Percentiles rank a stretch among this genome's conserved stretches.
Conservation (phyloP, 805 yeast genomes). For the Yarrowia sp. region DNA sequence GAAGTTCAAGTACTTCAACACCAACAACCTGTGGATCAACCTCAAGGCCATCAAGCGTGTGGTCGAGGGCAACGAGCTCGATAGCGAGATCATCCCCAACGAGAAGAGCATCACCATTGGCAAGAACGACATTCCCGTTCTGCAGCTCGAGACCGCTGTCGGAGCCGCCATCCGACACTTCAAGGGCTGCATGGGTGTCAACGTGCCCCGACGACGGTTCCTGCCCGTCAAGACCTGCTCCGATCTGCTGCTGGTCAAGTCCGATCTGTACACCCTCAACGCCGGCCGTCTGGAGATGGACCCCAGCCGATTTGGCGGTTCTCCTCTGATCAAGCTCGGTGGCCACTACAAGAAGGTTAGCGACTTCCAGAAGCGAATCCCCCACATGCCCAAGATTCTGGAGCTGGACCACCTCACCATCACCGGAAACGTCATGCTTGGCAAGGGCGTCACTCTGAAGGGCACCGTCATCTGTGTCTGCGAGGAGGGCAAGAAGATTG, state of each 20-base stretch:
- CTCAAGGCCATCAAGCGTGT: slow-evolving; percentile 92
- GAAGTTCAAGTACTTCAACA: slow-evolving; percentile 97
- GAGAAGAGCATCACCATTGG: slow-evolving; percentile 82
- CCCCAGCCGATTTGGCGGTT: slow-evolving; percentile 85
- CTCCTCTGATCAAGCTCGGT: slow-evolving; percentile 95
- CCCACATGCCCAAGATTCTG: slow-evolving; percentile 94
- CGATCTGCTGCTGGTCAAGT: slow-evolving; percentile 90
- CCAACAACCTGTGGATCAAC: slow-evolving; percentile 97
- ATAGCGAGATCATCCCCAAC: slow-evolving; percentile 96
- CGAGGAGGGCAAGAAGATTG: slow-evolving; percentile 95
- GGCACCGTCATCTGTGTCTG: slow-evolving; percentile 98
- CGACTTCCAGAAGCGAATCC: slow-evolving; percentile 85
- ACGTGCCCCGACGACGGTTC: slow-evolving; percentile 97
- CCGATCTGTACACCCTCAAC: slow-evolving; percentile 87
- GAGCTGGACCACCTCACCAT: slow-evolving; percentile 97
- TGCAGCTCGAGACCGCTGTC: slow-evolving; percentile 97
- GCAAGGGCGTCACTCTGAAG: slow-evolving; percentile 87
- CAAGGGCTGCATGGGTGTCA: slow-evolving; percentile 94
- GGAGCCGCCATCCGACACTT: slow-evolving; percentile 99
- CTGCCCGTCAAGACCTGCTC: slow-evolving; percentile 98
- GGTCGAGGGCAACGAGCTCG: slow-evolving; percentile 80
- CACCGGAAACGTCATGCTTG: slow-evolving; percentile 93
- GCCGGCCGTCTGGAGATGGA: slow-evolving; percentile 90
- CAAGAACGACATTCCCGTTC: slow-evolving; percentile 76
- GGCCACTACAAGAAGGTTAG: slow-evolving; percentile 95